phyloP scores from a whole-genome alignment of 352 stramenopile genomes.

The Pythium sp. region DNA sequence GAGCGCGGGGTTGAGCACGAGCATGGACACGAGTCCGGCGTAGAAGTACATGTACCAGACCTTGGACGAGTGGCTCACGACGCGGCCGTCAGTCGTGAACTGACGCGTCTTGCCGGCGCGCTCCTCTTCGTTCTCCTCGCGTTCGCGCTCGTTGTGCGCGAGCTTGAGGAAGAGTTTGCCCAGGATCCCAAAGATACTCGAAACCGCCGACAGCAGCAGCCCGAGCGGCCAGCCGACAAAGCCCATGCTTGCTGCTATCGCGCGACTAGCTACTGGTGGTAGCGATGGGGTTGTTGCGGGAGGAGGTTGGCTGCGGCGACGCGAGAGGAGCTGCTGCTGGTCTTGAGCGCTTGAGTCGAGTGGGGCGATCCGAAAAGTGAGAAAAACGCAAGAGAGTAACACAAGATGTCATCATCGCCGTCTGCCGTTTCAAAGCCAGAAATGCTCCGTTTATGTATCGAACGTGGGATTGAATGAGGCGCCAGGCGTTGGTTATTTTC shows the following conservation, averaged over 20 bases:
- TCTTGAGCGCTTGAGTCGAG: background rate
- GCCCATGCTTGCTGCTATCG: conserved; percentile 13
- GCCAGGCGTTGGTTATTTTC: background rate
- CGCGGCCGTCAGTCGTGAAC: conserved; percentile 18
- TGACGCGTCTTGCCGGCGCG: conserved; percentile 25
- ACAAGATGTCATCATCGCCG: background rate
- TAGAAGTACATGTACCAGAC: conserved; percentile 73
- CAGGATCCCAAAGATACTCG: conserved; percentile 76
- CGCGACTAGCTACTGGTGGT: background rate
- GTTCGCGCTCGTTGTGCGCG: conserved; percentile 67
- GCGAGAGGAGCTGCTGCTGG: background rate
- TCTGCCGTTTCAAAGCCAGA: background rate
- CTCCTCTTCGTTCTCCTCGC: conserved; percentile 44
- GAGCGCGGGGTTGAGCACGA: conserved; percentile 72
- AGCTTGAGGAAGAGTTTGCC: conserved; percentile 83
- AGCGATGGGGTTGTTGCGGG: background rate
- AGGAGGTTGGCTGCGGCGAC: background rate
- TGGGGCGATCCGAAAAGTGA: background rate
- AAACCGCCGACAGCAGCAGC: conserved; percentile 68
- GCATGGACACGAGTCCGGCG: conserved; percentile 62
- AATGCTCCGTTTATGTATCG: background rate
- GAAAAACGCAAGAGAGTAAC: background rate
- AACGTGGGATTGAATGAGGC: background rate
- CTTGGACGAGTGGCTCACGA: conserved; percentile 14
- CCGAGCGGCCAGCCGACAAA: conserved; percentile 77